Evolutionary conservation across 768 basidiomycete species (phyloP), one percentile per base, ranked within the genome.

Genomic region (Stropharia rugosoannulata): DNA sequence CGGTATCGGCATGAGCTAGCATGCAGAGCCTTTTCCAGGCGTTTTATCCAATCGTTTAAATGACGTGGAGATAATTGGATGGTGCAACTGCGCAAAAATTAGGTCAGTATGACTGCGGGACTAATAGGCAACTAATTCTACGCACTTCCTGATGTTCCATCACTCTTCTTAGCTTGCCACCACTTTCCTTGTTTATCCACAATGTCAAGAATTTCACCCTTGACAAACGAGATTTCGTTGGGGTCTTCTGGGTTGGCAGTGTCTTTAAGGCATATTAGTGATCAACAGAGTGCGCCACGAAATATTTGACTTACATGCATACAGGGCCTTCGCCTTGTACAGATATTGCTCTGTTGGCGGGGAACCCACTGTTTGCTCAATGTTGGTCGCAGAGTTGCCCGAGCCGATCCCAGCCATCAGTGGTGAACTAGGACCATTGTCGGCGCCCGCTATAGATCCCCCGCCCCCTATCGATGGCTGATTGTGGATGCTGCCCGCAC

Each of bases 211-310:
- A 93, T 77, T 66, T 98, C 96, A 51, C 94, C 93, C 70, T 98
- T 98, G 49, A 75, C 66, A 71, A 99, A 98, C 46, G 92, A 91
- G 39, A 99, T 89, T 73, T 99, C 97, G 66, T 92, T 97, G 11
- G 95, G 92, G 70, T 99, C 97, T 55, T 98, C 95, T 27, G 90
- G 77, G 2, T 90, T 93, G n/a, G 95, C 96, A 47, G 82, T 83
- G 75, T 99, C 96, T 98, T 71, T 27, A 40, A 38, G 60, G 61
- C 47, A 15, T 38, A 51, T 59, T 73, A 25, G 68, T 64, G 59
- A 62, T 40, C 57, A 18, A 46, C 55, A 42, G 56, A 58, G 54
- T 38, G 50, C 50, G 51, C 45, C 49, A 19, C 3, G 41, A 27
- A 60, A 18, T 47, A 56, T 43, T 57, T 49, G 27, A 65, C 62